phyloP scores from a whole-genome alignment of 139 green algal species.

The Klebsormidium nitens region DNA sequence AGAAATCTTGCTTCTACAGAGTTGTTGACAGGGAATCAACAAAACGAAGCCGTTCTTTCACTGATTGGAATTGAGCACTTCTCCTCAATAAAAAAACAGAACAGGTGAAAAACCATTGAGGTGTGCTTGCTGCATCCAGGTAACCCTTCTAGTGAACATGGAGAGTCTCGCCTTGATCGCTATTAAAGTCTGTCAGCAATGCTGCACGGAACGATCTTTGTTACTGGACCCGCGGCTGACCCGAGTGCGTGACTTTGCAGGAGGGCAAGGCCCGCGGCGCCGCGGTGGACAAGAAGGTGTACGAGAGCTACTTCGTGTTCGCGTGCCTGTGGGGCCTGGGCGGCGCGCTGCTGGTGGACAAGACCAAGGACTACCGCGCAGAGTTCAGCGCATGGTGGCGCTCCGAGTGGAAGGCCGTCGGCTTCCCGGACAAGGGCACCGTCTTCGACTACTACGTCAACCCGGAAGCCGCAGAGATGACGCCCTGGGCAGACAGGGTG shows the following conservation, averaged over 20 bases:
- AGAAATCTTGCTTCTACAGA: too few species aligned
- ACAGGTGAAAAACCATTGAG: too few species aligned
- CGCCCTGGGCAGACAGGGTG: constrained; percentile 65
- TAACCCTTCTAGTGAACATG: too few species aligned
- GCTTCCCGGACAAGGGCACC: constrained; percentile 67
- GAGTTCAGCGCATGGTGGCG: constrained; percentile 81
- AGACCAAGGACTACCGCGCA: constrained; percentile 71
- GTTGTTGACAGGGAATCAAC: too few species aligned
- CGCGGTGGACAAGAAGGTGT: constrained; percentile 70
- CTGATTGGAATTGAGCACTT: too few species aligned
- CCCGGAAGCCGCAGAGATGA: constrained; percentile 59
- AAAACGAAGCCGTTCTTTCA: too few species aligned
- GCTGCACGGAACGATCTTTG: too few species aligned
- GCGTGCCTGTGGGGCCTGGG: constrained; percentile 87
- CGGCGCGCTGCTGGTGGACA: constrained; percentile 75
- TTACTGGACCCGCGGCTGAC: constrained; percentile 6
- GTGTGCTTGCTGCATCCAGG: too few species aligned
- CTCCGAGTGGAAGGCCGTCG: constrained; percentile 65
- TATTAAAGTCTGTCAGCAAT: too few species aligned
- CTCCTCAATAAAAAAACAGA: too few species aligned
- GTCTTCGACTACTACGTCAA: constrained; percentile 92
- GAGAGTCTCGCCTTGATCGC: too few species aligned
- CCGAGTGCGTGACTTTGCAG: neutral
- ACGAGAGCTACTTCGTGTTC: constrained; percentile 90
- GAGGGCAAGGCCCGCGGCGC: constrained; percentile 33